A percentile compares a stretch with the other conserved stretches of the same genome.
phyloP scores from a whole-genome alignment of 1,284 basidiomycete genomes.

The Malassezia dermatis region DNA sequence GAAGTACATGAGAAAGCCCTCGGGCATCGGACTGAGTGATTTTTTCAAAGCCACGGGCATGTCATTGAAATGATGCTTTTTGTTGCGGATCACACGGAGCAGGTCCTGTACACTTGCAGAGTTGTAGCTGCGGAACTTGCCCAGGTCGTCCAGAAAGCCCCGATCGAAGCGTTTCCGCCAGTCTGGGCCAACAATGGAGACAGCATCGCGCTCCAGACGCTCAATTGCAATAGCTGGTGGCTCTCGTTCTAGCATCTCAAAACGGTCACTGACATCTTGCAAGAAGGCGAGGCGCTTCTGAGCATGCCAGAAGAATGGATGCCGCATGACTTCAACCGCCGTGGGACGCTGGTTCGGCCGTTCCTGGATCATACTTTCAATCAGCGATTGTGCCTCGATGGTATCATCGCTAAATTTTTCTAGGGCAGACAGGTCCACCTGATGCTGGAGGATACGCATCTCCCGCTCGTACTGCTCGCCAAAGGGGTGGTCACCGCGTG shows the following conservation, averaged over 20 bases:
- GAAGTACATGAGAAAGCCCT: constrained; percentile 85
- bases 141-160: constrained; percentile 80
- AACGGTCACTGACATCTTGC: constrained; percentile 90
- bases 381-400: constrained; percentile 41
- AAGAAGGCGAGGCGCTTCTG: constrained; percentile 77
- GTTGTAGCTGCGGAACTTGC: constrained; percentile 91
- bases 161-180: constrained; percentile 81
- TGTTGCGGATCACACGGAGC: constrained; percentile 82
- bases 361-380: constrained; percentile 32
- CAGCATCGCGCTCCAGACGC: constrained; percentile 57
- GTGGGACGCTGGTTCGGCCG: constrained; percentile 59
- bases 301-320: constrained; percentile 95
- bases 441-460: constrained; percentile 42
- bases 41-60: constrained; percentile 77
- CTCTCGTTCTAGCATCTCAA: constrained; percentile 80
- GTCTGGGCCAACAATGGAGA: constrained; percentile 53
- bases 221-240: constrained; percentile 69
- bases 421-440: constrained; percentile 27
- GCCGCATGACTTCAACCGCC: constrained; percentile 70
- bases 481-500: constrained; percentile 44
- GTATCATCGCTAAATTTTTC: constrained; percentile 40
- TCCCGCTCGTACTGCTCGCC: constrained; percentile 44
- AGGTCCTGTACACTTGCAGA: constrained; percentile 80
- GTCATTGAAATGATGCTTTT: constrained; percentile 99
- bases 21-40: constrained; percentile 75